phyloP scores from a whole-genome alignment of 2,329 filamentous ascomycete genomes.

The Botrytis byssoidea region DNA sequence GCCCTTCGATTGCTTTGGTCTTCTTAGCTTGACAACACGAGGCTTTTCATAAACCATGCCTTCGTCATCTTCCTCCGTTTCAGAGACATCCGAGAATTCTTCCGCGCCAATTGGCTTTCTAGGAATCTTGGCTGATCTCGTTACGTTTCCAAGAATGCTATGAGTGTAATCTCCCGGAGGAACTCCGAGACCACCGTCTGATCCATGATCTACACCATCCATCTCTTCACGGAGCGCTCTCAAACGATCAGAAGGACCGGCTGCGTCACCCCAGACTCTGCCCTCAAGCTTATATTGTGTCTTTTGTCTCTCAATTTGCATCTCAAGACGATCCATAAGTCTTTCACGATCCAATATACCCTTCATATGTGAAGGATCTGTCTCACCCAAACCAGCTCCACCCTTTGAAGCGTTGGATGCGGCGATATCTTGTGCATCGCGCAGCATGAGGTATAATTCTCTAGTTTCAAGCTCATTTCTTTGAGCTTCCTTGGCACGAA shows the following conservation, averaged over 20 bases:
- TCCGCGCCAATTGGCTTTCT: slow-evolving; percentile 52
- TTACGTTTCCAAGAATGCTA: slow-evolving; percentile 71
- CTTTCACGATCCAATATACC: slow-evolving; percentile 91
- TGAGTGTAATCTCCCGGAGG: slow-evolving; percentile 65
- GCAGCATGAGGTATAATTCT: slow-evolving; percentile 96
- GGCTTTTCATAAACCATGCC: slow-evolving; percentile 66
- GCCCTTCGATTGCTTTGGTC: slow-evolving; percentile 59
- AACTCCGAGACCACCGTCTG: slow-evolving; percentile 36
- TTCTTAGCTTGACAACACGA: slow-evolving; percentile 72
- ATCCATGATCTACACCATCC: slow-evolving; percentile 62
- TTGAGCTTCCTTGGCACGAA: slow-evolving; percentile 87
- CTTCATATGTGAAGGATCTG: slow-evolving; percentile 75
- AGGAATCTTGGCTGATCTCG: slow-evolving; percentile 56
- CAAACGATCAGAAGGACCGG: slow-evolving; percentile 86
- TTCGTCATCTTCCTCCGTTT: slow-evolving; percentile 48
- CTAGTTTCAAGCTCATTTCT: slow-evolving; percentile 93
- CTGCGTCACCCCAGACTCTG: slow-evolving; percentile 78
- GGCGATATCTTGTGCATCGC: slow-evolving; percentile 94
- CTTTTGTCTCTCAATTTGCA: slow-evolving; percentile 94
- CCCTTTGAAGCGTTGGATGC: slow-evolving; percentile 73
- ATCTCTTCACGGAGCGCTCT: slow-evolving; percentile 92
- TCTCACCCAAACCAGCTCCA: slow-evolving; percentile 50
- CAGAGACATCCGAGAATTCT: slow-evolving; percentile 35
- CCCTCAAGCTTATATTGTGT: slow-evolving; percentile 97
- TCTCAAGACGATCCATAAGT: slow-evolving; percentile 90